Base-by-base conservation (phyloP, 495 filamentous ascomycete genomes). In the Xylaria telfairii region DNA sequence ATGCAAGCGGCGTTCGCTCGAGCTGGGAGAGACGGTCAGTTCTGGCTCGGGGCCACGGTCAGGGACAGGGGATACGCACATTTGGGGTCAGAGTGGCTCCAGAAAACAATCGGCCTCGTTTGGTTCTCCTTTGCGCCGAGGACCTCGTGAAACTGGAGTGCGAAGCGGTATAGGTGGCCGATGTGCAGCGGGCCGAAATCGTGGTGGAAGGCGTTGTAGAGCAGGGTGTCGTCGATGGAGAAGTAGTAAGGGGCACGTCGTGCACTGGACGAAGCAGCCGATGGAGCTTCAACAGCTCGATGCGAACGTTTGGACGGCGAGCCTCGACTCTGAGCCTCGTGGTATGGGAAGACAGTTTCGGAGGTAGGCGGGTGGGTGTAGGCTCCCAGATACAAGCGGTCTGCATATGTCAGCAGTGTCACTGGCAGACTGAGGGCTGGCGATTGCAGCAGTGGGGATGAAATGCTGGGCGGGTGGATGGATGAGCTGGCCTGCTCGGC, bases 161-260 rank as follows among this genome's bases (percentile, higher is more conserved):
- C 94, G 81, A 98, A 99, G 44, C 96, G 88, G 84, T 99, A 98
- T 34, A 98, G 83, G 75, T 99, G 96, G 5, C 96, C 96, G 65
- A 98, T 96, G 82, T 99, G 96, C 28, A 98, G 85, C 74, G 96
- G 96, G 71, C 96, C 96, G 80, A 99, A 99, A 80, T 99, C 96
- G 69, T 95, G 95, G 81, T 98, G 94, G 83, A 99, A 99, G 9
- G 95, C 93, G 78, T 99, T 98, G 85, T 99, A 99, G 30, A 97
- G 86, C 17, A 99, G 88, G 39, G 85, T 90, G 76, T 97, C 92
- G 76, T 99, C 96, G 69, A 98, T 89, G 4, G 94, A 94, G 81
- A 99, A 99, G 81, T 99, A 99, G 70, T 91, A 93, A 0, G 96
- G 96, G 64, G 90, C 77, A 54, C 80, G 78, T 44, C 81, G 74